Conservation (phyloP, 768 basidiomycete genomes). For the Hygrophoropsis aurantiaca region DNA sequence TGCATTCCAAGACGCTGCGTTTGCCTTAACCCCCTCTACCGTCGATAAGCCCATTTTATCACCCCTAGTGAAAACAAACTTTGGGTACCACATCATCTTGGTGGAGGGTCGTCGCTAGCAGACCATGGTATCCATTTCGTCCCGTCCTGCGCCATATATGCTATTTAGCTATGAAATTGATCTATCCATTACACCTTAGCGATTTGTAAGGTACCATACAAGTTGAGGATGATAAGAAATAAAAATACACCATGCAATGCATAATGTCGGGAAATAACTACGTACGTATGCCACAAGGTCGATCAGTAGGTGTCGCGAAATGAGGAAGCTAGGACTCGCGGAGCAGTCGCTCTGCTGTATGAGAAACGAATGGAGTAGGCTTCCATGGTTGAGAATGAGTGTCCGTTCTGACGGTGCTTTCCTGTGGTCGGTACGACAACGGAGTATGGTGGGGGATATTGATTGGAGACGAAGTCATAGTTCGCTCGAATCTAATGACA, state of each 20-base stretch:
- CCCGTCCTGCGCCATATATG: not conserved
- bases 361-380: too few species aligned
- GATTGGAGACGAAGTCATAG: too few species aligned
- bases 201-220: constrained; percentile 3
- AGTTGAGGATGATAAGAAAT: constrained; percentile 3
- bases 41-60: constrained; percentile 77
- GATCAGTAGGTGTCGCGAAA: too few species aligned
- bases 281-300: too few species aligned
- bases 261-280: too few species aligned
- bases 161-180: constrained; percentile 1
- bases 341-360: too few species aligned
- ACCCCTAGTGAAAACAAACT: constrained; percentile 76
- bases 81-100: constrained; percentile 91
- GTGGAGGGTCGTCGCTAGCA: constrained; percentile 74
- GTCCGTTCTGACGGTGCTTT: too few species aligned
- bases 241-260: not conserved
- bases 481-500: too few species aligned
- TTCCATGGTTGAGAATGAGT: too few species aligned
- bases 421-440: too few species aligned
- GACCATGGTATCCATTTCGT: not conserved
- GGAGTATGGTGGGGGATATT: too few species aligned
- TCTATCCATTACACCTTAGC: not conserved
- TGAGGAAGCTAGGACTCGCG: too few species aligned
- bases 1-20: constrained; percentile 86
- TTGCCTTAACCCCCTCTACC: constrained; percentile 74